A percentile compares a stretch with the other conserved stretches of the same genome.
Evolutionary conservation across 768 basidiomycete species (phyloP).

Genomic region (Trametes cingulata): DNA sequence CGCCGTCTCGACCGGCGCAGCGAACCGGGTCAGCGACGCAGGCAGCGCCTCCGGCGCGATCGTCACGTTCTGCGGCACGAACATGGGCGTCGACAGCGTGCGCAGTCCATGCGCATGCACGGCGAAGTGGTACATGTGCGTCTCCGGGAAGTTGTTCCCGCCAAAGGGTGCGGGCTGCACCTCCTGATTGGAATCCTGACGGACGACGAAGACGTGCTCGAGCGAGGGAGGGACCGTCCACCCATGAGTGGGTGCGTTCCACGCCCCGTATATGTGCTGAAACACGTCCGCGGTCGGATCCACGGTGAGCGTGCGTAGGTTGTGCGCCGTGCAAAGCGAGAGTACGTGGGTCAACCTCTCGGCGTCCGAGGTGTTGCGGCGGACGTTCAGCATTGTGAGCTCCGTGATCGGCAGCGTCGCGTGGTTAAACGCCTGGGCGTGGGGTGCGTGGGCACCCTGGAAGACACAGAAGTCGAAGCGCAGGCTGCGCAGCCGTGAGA

Average conservation of each 20-base stretch:
- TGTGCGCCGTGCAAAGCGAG: constrained; percentile 37
- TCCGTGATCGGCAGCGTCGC: constrained; percentile 44
- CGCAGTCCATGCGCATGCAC: constrained; percentile 13
- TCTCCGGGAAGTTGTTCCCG: constrained; percentile 27
- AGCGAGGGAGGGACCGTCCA: constrained; percentile 25
- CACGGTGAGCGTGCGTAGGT: constrained; percentile 43
- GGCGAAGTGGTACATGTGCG: constrained; percentile 21
- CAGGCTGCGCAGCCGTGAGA: constrained; percentile 41
- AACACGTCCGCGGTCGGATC: constrained; percentile 46
- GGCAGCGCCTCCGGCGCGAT: constrained; percentile 18
- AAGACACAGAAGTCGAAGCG: constrained; percentile 43
- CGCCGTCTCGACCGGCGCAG: constrained; percentile 19
- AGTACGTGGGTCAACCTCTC: constrained; percentile 26
- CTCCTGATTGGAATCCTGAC: constrained; percentile 11
- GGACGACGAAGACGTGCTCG: constrained; percentile 26
- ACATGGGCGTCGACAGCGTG: constrained; percentile 19
- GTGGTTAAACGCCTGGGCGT: constrained; percentile 23
- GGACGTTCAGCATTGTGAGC: constrained; percentile 41
- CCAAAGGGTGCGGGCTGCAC: constrained; percentile 11
- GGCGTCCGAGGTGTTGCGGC: constrained; percentile 25
- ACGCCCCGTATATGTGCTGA: constrained; percentile 28
- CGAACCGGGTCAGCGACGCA: constrained; percentile 1
- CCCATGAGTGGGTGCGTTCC: constrained; percentile 9
- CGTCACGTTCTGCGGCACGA: constrained; percentile 4
- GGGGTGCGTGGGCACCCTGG: constrained; percentile 23